Base-by-base conservation (phyloP, 2,329 filamentous ascomycete genomes). In the Exutisphaerella laricina region DNA sequence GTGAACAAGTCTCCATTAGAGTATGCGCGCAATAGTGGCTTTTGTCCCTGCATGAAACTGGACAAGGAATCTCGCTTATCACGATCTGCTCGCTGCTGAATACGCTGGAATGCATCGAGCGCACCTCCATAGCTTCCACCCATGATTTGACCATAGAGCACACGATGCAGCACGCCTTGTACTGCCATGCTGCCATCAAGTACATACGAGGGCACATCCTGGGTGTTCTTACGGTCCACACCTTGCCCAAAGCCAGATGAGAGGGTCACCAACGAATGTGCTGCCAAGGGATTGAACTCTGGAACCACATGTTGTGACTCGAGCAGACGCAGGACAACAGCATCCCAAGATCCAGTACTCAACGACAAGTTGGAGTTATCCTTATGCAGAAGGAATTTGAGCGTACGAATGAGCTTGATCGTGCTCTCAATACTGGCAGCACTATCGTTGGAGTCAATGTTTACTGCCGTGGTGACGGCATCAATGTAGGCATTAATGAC, bases 401-500 rank as follows among this genome's bases (percentile, higher is more conserved):
- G 51, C 3, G 46, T 48, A 60, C 57, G 53, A 45, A 71, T 49
- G 22, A 58, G 55, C 33, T 55, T 31, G 1, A 70, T 54, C 40
- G 64, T 56, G n/a, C 43, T 54, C 49, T 56, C 62, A 25, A 60
- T 61, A 41, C 49, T 56, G 48, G 53, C 67, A 22, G 68, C 68
- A 47, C 65, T 54, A 22, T 48, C 43, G n/a, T 66, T 67, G 16
- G 69, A 65, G 32, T 70, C 71, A 16, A 70, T 52, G 41, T 67
- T 68, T 30, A 72, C 57, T 8, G 44, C 40, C 46, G 71, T 74
- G 29, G 73, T 56, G 10, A 79, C 57, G 12, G 70, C 73, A 52
- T 78, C 74, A 21, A 78, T 62, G 29, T 79, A 69, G 4, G 74
- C 72, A 39, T 70, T 65, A 18, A 80, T 68, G 8, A 81, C 70